Base-by-base conservation (phyloP, 169 alveolate genomes). In the Plasmodium coatneyi region DNA sequence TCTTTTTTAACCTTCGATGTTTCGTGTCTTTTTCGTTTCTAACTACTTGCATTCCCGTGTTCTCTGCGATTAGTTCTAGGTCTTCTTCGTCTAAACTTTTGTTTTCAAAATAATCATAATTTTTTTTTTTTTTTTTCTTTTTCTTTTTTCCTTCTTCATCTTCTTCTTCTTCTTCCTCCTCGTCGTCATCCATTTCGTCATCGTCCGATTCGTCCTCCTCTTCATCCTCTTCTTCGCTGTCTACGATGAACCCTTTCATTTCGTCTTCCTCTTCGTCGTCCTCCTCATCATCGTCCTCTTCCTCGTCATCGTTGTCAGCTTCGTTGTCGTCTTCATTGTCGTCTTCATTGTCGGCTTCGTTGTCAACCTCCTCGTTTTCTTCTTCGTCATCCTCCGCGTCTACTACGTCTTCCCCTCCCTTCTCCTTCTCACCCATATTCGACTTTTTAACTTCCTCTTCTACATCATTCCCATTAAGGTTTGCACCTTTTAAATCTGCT, bases 1-100 rank as follows among this genome's bases (percentile, higher is more conserved):
- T 54, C 94, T 86, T 92, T 95, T 95, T 92, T 83, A 82, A 49
- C 71, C 95, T 60, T 71, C 95, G 49, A 43, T 91, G 95, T 34
- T 84, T 84, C 6, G 95, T 95, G 30, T 96, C 97, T 54, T 95
- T 96, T 83, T 96, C 97, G 54, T 95, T 83, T 54, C 90, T 72
- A 25, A 74, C 19, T 22, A 93, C 80, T 71, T 87, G 92, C 34
- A 93, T 83, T 19, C 97, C 97, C 7, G 96, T 96, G 82, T 96
- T 96, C 86, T 96, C 97, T 22, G 96, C 97, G 5, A 96, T 96
- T 25, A 96, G 80, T 71, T 93, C 97, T 79, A 96, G 70, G 41
- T 96, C 97, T 76, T 96, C 97, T 74, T 96, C 97, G 82, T 96
- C 97, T 91, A 96, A 80, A 54, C 95, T 92, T 66, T 95, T 89